phyloP scores from a whole-genome alignment of 805 yeast species.

The Myxozyma melibiosi region DNA sequence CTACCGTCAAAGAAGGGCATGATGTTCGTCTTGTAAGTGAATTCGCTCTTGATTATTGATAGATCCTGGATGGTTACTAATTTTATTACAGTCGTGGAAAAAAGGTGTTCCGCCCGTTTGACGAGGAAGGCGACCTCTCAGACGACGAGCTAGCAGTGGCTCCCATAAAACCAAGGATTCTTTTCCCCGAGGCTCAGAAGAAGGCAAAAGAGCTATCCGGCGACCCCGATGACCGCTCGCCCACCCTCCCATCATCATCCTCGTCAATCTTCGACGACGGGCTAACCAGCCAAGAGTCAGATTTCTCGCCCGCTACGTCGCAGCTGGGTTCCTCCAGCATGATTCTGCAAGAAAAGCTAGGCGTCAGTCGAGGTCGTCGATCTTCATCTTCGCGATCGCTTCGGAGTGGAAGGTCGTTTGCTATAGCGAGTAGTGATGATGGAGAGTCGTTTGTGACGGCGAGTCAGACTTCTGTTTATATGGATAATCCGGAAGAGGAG shows the following conservation, averaged over 20 bases:
- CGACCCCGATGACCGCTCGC: not conserved
- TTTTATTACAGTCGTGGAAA: slow-evolving; percentile 22
- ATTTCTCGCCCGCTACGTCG: slow-evolving; percentile 5
- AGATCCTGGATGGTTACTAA: not conserved
- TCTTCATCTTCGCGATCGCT: not conserved
- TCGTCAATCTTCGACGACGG: not conserved
- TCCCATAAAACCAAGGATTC: slow-evolving; percentile 23
- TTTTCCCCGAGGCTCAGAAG: slow-evolving; percentile 16
- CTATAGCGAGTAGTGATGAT: not conserved
- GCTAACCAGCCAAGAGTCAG: not conserved
- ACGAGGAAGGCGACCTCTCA: slow-evolving; percentile 9
- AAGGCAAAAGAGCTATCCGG: not conserved
- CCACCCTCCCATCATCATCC: not conserved
- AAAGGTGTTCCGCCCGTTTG: slow-evolving; percentile 26
- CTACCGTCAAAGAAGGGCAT: slow-evolving; percentile 26
- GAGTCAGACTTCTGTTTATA: not conserved
- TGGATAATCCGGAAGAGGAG: slow-evolving; percentile 21
- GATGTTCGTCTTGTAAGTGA: slow-evolving; percentile 30
- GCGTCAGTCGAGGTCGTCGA: slow-evolving; percentile 3
- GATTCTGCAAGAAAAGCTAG: slow-evolving; percentile 16
- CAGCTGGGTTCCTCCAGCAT: slow-evolving; percentile 13
- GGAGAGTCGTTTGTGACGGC: not conserved
- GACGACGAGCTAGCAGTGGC: slow-evolving; percentile 25
- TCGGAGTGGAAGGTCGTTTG: not conserved
- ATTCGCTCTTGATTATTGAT: not conserved